Base-by-base conservation (phyloP, 2,329 filamentous ascomycete species). In the Sarocladium oryzae region DNA sequence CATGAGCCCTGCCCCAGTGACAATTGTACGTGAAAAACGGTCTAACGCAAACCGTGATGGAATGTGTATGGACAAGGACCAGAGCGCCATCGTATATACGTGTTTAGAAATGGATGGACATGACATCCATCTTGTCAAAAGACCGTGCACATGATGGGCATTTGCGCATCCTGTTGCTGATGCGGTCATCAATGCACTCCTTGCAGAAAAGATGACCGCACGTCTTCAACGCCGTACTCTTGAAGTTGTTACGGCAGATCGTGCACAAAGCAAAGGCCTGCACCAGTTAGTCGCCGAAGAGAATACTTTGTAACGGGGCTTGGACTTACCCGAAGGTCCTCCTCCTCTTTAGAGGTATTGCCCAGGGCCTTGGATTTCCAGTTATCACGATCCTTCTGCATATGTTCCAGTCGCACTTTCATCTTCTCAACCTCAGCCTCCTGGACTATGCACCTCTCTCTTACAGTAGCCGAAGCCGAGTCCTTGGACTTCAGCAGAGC, bases 161-260 rank as follows among this genome's bases (percentile, higher is more conserved):
- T 68, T 97, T 97, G 58, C 93, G 82, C 71, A 92, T 91, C 32
- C 93, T 87, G 62, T 93, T 95, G 41, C 82, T 83, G 55, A 96
- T 84, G 52, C 93, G 85, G 62, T 95, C 87, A 57, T 96, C 89
- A 21, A 97, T 87, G 65, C 93, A 99, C 45, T 84, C 79, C 63
- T 85, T 85, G 77, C 93, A 99, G 68, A 97, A 96, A 46, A 95
- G 81, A 67, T 99, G 93, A 2, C 93, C 93, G 66, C 93, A 99
- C 1, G 88, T 90, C 71, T 93, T 95, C 66, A 99, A 79, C 9
- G 86, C 86, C 1, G 91, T 95, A 63, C 97, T 89, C 69, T 97
- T 97, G 73, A 96, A 91, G 58, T 92, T 89, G 62, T 83, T 86
- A 59, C 89, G 88, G 72, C 95, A 99, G 49, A 97, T 88, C 10